These are phyloP conservation scores for Amphibolis antarctica DNA, from an alignment of 106 monocot genomes.

Conservation along the genomic window DNA sequence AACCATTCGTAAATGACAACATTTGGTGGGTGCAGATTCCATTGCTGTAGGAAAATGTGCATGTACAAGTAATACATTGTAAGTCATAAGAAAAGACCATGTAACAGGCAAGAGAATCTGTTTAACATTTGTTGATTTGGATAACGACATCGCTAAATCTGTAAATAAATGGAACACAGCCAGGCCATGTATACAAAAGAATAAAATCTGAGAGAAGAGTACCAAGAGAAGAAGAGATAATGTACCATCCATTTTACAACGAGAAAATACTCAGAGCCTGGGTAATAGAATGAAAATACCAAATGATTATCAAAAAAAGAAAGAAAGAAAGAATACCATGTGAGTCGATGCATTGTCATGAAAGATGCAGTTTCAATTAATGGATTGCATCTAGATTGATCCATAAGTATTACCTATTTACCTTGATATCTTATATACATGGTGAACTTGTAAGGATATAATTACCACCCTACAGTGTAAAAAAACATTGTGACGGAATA, in stretches of 20 bases:
- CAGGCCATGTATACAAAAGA: too few relatives aligned
- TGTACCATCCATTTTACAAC: constrained; percentile 33
- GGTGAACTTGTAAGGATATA: constrained; percentile 66
- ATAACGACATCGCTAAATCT: too few relatives aligned
- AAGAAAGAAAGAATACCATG: background rate
- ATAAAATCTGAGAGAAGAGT: too few relatives aligned
- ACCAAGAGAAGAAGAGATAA: constrained; percentile 70
- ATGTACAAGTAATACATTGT: background rate
- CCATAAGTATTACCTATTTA: constrained; percentile 29
- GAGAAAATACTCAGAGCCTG: constrained; percentile 70
- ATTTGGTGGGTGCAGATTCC: constrained; percentile 74
- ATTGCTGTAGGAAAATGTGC: constrained; percentile 42
- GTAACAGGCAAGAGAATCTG: too few relatives aligned
- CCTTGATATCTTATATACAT: constrained; percentile 66
- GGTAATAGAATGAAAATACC: constrained; percentile 80
- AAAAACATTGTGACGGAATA: too few relatives aligned
- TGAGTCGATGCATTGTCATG: background rate
- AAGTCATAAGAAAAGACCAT: too few relatives aligned
- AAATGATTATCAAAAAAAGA: constrained; percentile 16
- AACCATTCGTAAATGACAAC: constrained; percentile 53
- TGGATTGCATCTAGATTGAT: too few relatives aligned
- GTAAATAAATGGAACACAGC: too few relatives aligned
- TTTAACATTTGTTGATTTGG: too few relatives aligned
- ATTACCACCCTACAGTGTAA: constrained; percentile 52
- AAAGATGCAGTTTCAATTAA: background rate